Base-by-base conservation (phyloP, 2,329 filamentous ascomycete species). In the Aulographum hederae region DNA sequence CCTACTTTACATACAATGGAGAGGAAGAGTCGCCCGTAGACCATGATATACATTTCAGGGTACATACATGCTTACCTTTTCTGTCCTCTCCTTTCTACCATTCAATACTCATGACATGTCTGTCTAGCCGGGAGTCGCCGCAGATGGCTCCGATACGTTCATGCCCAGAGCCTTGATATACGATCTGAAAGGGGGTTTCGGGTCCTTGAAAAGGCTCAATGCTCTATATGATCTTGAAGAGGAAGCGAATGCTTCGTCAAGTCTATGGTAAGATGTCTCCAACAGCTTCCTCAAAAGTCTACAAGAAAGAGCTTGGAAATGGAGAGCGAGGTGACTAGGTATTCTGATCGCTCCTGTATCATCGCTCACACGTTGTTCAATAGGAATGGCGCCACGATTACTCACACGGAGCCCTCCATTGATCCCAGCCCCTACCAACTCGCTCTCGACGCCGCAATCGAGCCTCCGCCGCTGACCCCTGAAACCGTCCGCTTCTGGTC, bases 181-280 rank as follows among this genome's bases (percentile, higher is more conserved):
- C 51, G 89, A 98, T 48, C 63, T 95, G 20, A 95, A 95, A 51
- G 81, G 82, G 18, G 81, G 78, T 1, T 95, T 95, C 54, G 89
- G 89, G 4, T 79, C 82, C 5, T 57, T 98, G 43, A 70, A 74
- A 43, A 84, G 85, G 56, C 75, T 85, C 40, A 94, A 93, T 52
- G 76, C 82, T 2, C 62, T 98, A 2, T 95, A 95, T 46, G 78
- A 85, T 37, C 46, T 65, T 20, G 54, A 62, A 38, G 50, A 59
- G 40, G 54, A 57, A 26, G 37, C 3, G 16, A 32, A 30, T 32
- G 31, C 6, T 28, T n/a, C n/a, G n/a, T 16, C 11, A 31, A 31
- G 14, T 21, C 18, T 21, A 10, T 31, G 14, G 29, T 21, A 31
- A 14, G 29, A 8, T 21, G 15, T 10, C 21, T 10, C 10, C 21